Conservation (phyloP, 1,139 yeast species). For the Komagataea norvegica region DNA sequence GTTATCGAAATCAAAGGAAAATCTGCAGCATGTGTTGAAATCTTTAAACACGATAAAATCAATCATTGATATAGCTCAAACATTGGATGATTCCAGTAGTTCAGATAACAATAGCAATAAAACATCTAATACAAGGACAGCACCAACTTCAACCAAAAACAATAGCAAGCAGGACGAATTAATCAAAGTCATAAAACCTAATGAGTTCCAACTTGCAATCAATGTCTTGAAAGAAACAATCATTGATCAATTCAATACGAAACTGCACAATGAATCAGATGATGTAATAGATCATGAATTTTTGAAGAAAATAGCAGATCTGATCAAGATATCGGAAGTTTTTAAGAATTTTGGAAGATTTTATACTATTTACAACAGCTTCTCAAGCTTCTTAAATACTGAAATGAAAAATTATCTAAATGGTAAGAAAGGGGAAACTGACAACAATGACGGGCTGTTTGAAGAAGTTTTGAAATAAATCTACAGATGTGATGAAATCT, state of each 20-base stretch:
- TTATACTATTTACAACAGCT: slow-evolving; percentile 42
- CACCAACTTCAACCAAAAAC: slow-evolving; percentile 21
- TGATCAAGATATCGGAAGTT: slow-evolving; percentile 46
- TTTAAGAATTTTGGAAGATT: slow-evolving; percentile 50
- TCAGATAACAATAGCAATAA: neutral
- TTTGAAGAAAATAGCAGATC: slow-evolving; percentile 36
- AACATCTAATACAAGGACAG: slow-evolving; percentile 9
- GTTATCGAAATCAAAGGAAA: slow-evolving; percentile 40
- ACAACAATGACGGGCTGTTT: slow-evolving; percentile 19
- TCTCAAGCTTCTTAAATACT: slow-evolving; percentile 34
- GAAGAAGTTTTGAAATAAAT: slow-evolving; percentile 15
- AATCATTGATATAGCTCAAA: slow-evolving; percentile 29
- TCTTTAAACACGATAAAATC: slow-evolving; percentile 41
- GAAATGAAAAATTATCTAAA: slow-evolving; percentile 35
- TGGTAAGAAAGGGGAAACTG: slow-evolving; percentile 24
- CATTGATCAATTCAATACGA: slow-evolving; percentile 34
- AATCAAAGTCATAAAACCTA: slow-evolving; percentile 25
- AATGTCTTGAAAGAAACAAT: slow-evolving; percentile 40
- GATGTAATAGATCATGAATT: slow-evolving; percentile 31
- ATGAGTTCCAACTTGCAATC: slow-evolving; percentile 39
- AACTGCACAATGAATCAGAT: slow-evolving; percentile 25
- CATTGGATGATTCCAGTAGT: slow-evolving; percentile 5
- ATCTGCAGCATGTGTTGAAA: slow-evolving; percentile 41
- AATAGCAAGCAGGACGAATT: slow-evolving; percentile 1
- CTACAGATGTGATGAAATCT: neutral